These are phyloP conservation scores for Polytrichum formosum DNA, from an alignment of 225 moss, liverwort and hornwort species.

Conservation along the genomic window DNA sequence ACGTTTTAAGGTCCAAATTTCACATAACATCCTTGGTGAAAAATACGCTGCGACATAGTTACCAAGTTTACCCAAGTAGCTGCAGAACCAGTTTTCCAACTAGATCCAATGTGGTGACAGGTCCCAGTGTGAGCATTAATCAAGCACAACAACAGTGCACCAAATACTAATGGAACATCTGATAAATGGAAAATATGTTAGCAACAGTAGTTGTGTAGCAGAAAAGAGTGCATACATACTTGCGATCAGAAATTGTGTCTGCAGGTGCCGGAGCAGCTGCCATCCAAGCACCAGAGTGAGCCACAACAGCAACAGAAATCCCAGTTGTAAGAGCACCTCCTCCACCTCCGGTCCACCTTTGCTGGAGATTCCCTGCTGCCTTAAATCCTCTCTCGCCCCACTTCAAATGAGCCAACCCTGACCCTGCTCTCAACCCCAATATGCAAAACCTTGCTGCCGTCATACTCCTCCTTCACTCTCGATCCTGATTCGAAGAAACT, in stretches of 20 bases:
- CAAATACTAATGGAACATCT: neutral
- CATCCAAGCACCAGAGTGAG: constrained; percentile 28
- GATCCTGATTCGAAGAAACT: no score
- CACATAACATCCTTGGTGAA: neutral
- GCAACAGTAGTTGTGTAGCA: neutral
- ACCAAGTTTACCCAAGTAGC: neutral
- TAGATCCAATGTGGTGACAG: neutral
- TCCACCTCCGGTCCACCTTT: constrained; percentile 25
- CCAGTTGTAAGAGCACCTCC: constrained; percentile 29
- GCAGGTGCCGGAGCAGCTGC: constrained; percentile 46
- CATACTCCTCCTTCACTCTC: constrained; percentile 14
- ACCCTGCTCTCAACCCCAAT: constrained; percentile 34
- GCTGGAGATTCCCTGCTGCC: constrained; percentile 23
- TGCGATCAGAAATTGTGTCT: constrained; percentile 16
- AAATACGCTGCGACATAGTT: neutral
- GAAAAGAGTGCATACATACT: constrained; percentile 15
- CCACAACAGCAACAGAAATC: constrained; percentile 25
- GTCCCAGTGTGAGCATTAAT: neutral
- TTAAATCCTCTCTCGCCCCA: constrained; percentile 23
- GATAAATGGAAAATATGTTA: neutral
- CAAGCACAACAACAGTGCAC: neutral
- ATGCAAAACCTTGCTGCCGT: constrained; percentile 37
- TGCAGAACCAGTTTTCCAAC: no score
- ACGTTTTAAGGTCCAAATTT: no score
- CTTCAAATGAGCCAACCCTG: constrained; percentile 22